Evolutionary conservation across 495 filamentous ascomycete species (phyloP).

Genomic region (Tuber calosporum): DNA sequence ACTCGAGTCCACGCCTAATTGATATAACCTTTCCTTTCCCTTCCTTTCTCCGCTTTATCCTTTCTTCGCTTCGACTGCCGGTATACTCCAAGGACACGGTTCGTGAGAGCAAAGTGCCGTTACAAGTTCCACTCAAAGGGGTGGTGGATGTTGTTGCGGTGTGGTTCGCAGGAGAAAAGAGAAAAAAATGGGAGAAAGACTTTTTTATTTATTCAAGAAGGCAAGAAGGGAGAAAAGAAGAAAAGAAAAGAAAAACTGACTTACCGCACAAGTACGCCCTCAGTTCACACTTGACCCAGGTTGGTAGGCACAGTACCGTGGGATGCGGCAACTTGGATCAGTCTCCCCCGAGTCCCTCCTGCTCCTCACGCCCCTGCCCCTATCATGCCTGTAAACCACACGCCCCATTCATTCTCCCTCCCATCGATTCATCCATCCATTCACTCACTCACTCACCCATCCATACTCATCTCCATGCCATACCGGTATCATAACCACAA

Average conservation of each 20-base stretch:
- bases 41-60: not conserved
- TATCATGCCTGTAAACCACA: not conserved
- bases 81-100: not conserved
- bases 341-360: not conserved
- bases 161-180: not conserved
- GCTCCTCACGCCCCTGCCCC: not conserved
- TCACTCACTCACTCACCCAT: not conserved
- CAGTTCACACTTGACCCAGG: not conserved
- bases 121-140: not conserved
- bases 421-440: not conserved
- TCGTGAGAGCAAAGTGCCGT: not conserved
- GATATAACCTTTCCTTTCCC: not conserved
- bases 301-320: not conserved
- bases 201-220: not conserved
- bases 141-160: not conserved
- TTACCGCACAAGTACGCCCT: too few relatives aligned
- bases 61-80: not conserved
- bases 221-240: not conserved
- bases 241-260: not conserved
- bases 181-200: not conserved
- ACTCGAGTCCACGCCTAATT: not conserved
- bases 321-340: not conserved
- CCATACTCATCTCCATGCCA: not conserved
- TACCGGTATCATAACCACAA: not conserved
- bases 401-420: not conserved